A percentile compares a stretch with the other conserved stretches of the same genome.
Evolutionary conservation across 2,329 filamentous ascomycete species (phyloP).

Genomic region (Aspergillus quadricinctus): DNA sequence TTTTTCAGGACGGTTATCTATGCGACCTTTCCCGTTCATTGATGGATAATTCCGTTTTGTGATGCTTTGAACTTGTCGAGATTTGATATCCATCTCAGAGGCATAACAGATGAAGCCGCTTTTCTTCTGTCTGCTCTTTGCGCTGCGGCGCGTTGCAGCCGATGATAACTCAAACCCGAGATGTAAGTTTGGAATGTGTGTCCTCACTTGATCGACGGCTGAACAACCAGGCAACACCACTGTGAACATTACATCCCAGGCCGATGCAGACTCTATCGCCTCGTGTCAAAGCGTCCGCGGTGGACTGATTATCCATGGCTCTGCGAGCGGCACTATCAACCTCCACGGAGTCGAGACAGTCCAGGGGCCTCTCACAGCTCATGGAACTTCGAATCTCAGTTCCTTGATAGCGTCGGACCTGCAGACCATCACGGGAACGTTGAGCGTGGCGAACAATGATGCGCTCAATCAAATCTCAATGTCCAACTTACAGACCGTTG

Average conservation of each 20-base stretch:
- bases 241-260: conserved; percentile 39
- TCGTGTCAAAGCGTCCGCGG: conserved; percentile 39
- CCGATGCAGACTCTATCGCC: conserved; percentile 27
- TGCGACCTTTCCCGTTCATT: not conserved
- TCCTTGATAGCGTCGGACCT: conserved; percentile 16
- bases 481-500: conserved; percentile 12
- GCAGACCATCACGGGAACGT: conserved; percentile 13
- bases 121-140: not conserved
- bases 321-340: conserved; percentile 34
- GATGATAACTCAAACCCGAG: not conserved
- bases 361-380: conserved; percentile 19
- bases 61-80: not conserved
- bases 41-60: not conserved
- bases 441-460: conserved; percentile 17
- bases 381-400: conserved; percentile 14
- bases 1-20: not conserved
- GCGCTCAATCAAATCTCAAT: conserved; percentile 18
- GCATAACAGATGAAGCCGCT: not conserved
- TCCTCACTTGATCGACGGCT: not conserved
- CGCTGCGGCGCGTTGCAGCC: not conserved
- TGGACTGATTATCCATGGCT: too few relatives aligned
- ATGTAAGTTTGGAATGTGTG: not conserved
- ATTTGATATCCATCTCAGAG: not conserved
- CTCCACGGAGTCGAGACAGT: conserved; percentile 37
- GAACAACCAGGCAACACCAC: conserved; percentile 34